A percentile compares a stretch with the other conserved stretches of the same genome.
Conservation (phyloP, 257 asterid genomes). For the Solanum chilense region DNA sequence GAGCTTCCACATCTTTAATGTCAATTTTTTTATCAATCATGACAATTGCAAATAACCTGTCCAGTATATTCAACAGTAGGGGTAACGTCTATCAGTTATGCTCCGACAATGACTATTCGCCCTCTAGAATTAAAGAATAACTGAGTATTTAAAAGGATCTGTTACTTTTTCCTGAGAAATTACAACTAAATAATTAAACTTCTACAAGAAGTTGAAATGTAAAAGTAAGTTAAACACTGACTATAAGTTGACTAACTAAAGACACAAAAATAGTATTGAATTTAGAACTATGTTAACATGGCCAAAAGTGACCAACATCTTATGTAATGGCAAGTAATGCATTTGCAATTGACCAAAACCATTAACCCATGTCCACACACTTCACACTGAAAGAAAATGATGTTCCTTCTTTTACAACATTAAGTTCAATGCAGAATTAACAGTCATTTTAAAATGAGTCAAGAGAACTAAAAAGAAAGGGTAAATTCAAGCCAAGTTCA, state of each 20-base stretch:
- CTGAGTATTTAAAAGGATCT: neutral
- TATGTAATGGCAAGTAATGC: neutral
- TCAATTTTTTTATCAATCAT: constrained; percentile 10
- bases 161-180: neutral
- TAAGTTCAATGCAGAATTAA: neutral
- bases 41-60: neutral
- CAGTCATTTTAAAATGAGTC: neutral
- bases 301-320: neutral
- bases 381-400: neutral
- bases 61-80: neutral
- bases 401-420: neutral
- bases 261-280: neutral
- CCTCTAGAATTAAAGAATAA: neutral
- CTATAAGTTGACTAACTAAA: neutral
- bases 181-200: neutral
- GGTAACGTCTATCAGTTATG: neutral
- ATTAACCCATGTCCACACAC: neutral
- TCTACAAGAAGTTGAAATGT: neutral
- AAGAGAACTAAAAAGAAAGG: neutral
- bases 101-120: neutral
- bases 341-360: neutral
- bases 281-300: neutral
- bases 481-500: neutral
- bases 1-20: constrained; percentile 6
- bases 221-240: neutral